Conservation (phyloP, 257 asterid genomes). For the Penstemon barbatus region DNA sequence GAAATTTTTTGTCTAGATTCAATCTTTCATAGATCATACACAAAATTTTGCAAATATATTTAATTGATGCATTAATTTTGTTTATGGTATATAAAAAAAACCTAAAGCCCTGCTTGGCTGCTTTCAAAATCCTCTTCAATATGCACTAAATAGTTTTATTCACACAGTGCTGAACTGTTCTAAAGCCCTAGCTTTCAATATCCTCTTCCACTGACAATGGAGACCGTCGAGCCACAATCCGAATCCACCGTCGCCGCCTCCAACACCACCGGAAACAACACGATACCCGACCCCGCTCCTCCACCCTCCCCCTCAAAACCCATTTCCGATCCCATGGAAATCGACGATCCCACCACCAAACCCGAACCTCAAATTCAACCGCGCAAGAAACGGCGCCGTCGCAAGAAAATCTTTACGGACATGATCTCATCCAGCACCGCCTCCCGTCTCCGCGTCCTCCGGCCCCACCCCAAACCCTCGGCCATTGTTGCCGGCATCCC, state of each 20-base stretch:
- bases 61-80: too few species aligned
- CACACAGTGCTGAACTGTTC: not conserved
- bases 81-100: too few species aligned
- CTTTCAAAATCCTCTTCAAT: too few species aligned
- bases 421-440: slow-evolving; percentile 65
- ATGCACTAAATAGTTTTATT: too few species aligned
- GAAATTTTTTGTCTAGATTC: too few species aligned
- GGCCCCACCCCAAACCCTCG: slow-evolving; percentile 71
- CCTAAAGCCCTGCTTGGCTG: too few species aligned
- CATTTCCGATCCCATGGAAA: slow-evolving; percentile 27
- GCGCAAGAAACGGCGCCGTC: slow-evolving; percentile 80
- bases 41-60: too few species aligned
- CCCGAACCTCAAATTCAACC: slow-evolving; percentile 45
- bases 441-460: slow-evolving; percentile 77
- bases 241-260: slow-evolving; percentile 27
- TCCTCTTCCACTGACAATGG: slow-evolving; percentile 37
- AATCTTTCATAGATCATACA: too few species aligned
- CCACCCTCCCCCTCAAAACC: slow-evolving; percentile 26
- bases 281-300: slow-evolving; percentile 32
- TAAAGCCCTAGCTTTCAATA: slow-evolving; percentile 31
- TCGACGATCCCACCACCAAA: slow-evolving; percentile 24
- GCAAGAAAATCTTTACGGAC: slow-evolving; percentile 84
- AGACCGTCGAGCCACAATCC: slow-evolving; percentile 42
- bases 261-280: slow-evolving; percentile 18
- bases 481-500: slow-evolving; percentile 44